A percentile compares a stretch with the other conserved stretches of the same genome.
Evolutionary conservation across 140 eudicot genomes (phyloP).

Genomic region (Anethum foeniculum): DNA sequence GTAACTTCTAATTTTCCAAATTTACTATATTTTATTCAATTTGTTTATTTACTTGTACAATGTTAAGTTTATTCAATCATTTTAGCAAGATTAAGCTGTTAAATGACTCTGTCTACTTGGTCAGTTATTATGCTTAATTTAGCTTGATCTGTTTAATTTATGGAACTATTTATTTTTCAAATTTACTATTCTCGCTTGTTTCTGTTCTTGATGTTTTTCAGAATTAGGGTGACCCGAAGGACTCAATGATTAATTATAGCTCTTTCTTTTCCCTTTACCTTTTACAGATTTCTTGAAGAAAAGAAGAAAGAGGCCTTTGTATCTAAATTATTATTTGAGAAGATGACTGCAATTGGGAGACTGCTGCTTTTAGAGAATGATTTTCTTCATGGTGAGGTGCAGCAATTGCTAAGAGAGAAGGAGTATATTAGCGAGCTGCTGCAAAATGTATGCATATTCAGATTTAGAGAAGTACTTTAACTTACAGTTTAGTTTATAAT

Average conservation of each 20-base stretch:
- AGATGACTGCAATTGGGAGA: slow-evolving; percentile 8
- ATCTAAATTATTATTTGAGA: neutral
- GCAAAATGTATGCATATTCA: neutral
- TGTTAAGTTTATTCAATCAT: too few relatives aligned
- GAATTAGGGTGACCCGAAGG: neutral
- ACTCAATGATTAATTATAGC: neutral
- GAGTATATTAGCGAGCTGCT: slow-evolving; percentile 3
- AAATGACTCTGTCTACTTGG: too few relatives aligned
- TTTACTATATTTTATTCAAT: too few relatives aligned
- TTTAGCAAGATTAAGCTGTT: too few relatives aligned
- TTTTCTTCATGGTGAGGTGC: slow-evolving; percentile 9
- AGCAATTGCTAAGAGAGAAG: neutral
- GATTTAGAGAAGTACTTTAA: neutral
- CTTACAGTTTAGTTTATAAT: neutral
- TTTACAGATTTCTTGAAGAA: neutral
- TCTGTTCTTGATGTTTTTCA: neutral
- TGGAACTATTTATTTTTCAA: too few relatives aligned
- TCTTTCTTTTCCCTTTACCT: neutral
- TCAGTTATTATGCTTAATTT: too few relatives aligned
- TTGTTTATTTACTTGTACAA: too few relatives aligned
- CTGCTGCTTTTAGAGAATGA: slow-evolving; percentile 8
- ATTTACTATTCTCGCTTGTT: neutral
- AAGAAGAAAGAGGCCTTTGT: neutral
- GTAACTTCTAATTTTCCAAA: neutral
- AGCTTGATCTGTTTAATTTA: too few relatives aligned